These are phyloP conservation scores for Alloascoidea africana DNA, from an alignment of 805 yeast genomes.

Conservation along the genomic window DNA sequence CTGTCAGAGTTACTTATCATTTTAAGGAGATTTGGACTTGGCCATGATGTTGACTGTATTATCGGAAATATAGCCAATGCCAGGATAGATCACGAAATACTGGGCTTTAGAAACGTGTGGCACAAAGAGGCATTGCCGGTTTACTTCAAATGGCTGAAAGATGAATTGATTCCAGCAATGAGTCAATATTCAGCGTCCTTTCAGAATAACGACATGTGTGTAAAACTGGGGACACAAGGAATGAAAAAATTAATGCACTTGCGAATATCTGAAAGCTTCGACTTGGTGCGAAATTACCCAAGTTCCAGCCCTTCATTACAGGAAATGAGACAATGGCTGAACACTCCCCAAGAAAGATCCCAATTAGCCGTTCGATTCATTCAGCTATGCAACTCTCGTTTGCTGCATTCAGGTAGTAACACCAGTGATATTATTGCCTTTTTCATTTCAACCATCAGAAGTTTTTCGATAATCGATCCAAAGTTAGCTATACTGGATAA, in stretches of 20 bases:
- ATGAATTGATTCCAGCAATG: too few species aligned
- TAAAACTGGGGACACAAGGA: neutral
- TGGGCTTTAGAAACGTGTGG: too few species aligned
- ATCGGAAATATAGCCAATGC: too few species aligned
- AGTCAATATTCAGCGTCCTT: too few species aligned
- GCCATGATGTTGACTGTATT: too few species aligned
- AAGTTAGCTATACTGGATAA: conserved; percentile 70
- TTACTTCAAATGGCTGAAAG: too few species aligned
- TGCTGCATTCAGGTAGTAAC: conserved; percentile 70
- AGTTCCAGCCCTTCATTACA: conserved; percentile 32
- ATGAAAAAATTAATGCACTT: conserved; percentile 14
- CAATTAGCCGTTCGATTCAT: conserved; percentile 36
- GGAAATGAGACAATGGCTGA: conserved; percentile 42
- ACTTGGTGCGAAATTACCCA: conserved; percentile 41
- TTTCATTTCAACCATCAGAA: conserved; percentile 56
- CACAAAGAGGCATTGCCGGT: too few species aligned
- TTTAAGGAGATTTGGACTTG: too few species aligned
- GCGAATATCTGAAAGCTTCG: conserved; percentile 43
- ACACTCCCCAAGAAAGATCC: conserved; percentile 31
- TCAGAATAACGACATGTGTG: neutral
- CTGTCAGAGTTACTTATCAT: too few species aligned
- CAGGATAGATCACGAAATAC: too few species aligned
- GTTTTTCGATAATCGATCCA: conserved; percentile 71
- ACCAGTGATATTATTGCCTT: conserved; percentile 57
- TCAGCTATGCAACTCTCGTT: conserved; percentile 22